These are phyloP conservation scores for Rhodotorula sp. DNA, from an alignment of 1,284 basidiomycete species.

Conservation along the genomic window DNA sequence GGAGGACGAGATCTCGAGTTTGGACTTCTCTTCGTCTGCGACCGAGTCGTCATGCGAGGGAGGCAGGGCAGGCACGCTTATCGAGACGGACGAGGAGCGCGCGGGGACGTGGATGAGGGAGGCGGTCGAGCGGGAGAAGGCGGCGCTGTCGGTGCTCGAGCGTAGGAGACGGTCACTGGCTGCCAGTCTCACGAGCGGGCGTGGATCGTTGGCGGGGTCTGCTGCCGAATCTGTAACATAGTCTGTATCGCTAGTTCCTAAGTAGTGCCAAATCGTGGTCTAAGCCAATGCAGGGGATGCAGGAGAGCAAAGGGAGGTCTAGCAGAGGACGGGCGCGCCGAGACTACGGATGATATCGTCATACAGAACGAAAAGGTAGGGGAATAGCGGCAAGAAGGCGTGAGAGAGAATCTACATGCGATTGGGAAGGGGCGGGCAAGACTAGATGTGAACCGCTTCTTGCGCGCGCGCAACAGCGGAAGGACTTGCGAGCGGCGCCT, in stretches of 20 bases:
- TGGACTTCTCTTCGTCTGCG: neutral
- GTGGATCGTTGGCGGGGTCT: neutral
- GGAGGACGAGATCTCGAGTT: neutral
- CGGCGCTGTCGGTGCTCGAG: neutral
- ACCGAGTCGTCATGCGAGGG: neutral
- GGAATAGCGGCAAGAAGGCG: neutral
- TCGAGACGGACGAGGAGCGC: neutral
- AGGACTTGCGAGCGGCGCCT: slow-evolving; percentile 28
- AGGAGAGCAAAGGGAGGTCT: too few species aligned
- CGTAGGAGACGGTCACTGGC: neutral
- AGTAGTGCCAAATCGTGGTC: too few species aligned
- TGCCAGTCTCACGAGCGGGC: neutral
- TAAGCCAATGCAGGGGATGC: too few species aligned
- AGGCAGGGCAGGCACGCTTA: neutral
- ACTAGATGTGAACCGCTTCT: neutral
- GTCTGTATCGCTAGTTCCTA: too few species aligned
- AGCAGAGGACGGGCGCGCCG: too few species aligned
- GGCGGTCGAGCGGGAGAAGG: neutral
- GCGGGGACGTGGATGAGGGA: neutral
- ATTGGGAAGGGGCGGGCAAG: neutral
- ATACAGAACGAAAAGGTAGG: too few species aligned
- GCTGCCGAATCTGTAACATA: neutral
- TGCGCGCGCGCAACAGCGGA: slow-evolving; percentile 13
- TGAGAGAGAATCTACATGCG: neutral
- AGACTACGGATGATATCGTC: too few species aligned